phyloP scores from a whole-genome alignment of 495 filamentous ascomycete species.

The Penicillium psychrofluorescens region DNA sequence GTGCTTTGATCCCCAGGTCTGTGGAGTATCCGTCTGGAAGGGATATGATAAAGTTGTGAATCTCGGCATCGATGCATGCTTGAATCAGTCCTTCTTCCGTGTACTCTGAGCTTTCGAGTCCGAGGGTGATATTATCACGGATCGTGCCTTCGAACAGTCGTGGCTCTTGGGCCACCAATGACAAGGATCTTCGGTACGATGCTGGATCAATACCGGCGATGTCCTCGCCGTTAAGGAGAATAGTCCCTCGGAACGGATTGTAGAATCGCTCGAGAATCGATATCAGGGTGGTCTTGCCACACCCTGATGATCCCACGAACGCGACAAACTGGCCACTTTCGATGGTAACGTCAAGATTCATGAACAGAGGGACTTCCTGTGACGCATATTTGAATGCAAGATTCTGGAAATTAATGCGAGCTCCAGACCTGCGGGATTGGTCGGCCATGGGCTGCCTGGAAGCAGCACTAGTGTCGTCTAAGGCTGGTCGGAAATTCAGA shows the following conservation, averaged over 20 bases:
- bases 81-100: constrained; percentile 6
- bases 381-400: not conserved
- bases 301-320: constrained; percentile 50
- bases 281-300: constrained; percentile 51
- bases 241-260: constrained; percentile 26
- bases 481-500: no score
- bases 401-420: constrained; percentile 2
- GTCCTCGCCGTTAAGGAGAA: constrained; percentile 17
- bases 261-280: constrained; percentile 50
- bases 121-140: constrained; percentile 39
- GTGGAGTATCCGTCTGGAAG: constrained; percentile 24
- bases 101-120: constrained; percentile 4
- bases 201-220: constrained; percentile 8
- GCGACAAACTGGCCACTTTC: constrained; percentile 36
- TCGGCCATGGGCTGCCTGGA: no score
- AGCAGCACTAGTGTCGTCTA: no score
- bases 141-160: constrained; percentile 35
- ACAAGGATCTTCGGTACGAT: constrained; percentile 17
- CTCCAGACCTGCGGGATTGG: no score
- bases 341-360: not conserved
- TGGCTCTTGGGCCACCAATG: constrained; percentile 37
- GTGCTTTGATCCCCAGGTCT: constrained; percentile 12
- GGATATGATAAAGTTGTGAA: constrained; percentile 22
- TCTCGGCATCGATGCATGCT: constrained; percentile 25
- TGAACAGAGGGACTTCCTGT: not conserved